Evolutionary conservation across 352 stramenopile genomes (phyloP).

Genomic region (Lagenidium giganteum): DNA sequence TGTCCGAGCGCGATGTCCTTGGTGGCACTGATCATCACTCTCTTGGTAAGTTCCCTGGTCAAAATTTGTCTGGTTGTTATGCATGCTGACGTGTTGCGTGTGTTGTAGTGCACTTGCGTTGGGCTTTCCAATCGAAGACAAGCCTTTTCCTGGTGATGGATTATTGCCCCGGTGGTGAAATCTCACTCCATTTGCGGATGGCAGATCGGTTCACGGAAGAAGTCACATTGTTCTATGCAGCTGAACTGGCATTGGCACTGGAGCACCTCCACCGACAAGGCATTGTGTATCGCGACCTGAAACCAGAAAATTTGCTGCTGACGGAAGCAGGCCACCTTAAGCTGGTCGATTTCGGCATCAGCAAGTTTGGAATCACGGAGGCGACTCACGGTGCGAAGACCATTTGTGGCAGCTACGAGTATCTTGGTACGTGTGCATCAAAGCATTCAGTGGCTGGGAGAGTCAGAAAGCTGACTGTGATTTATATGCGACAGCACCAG

Average conservation of each 20-base stretch:
- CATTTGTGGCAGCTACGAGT: constrained; percentile 78
- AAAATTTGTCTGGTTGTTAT: background rate
- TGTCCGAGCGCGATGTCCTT: constrained; percentile 74
- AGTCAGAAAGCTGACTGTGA: background rate
- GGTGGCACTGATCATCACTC: constrained; percentile 62
- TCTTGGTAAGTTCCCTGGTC: constrained; percentile 26
- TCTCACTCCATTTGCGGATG: constrained; percentile 49
- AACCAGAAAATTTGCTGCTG: constrained; percentile 74
- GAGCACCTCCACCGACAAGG: constrained; percentile 82
- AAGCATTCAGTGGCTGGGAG: constrained; percentile 32
- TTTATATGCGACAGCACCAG: constrained; percentile 34
- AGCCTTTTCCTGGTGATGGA: constrained; percentile 80
- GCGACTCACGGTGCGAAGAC: constrained; percentile 51
- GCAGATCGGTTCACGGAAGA: constrained; percentile 43
- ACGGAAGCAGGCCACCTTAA: constrained; percentile 64
- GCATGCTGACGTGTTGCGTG: background rate
- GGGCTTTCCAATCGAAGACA: constrained; percentile 63
- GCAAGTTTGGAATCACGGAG: constrained; percentile 78
- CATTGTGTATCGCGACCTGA: constrained; percentile 81
- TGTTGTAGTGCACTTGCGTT: constrained; percentile 67
- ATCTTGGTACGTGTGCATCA: constrained; percentile 51
- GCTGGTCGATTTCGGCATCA: constrained; percentile 80
- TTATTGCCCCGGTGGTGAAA: constrained; percentile 70
- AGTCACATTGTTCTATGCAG: constrained; percentile 60
- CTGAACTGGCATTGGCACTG: constrained; percentile 67